These are phyloP conservation scores for Hemileccinum impolitum DNA, from an alignment of 768 basidiomycete species.

Conservation along the genomic window DNA sequence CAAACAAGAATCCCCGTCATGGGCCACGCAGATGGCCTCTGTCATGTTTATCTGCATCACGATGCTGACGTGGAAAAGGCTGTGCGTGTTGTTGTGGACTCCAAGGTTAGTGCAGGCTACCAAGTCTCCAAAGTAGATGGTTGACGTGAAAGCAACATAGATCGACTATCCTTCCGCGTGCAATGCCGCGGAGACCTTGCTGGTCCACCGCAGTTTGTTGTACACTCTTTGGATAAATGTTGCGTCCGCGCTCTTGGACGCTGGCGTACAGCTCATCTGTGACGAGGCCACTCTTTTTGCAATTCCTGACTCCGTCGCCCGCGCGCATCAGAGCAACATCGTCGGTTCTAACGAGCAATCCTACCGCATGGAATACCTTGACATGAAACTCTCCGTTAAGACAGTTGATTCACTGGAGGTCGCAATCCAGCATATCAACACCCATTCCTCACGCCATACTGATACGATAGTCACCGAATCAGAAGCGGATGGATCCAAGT, in stretches of 20 bases:
- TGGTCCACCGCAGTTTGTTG: conserved; percentile 76
- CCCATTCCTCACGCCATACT: conserved; percentile 93
- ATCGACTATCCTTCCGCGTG: conserved; percentile 94
- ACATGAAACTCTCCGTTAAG: conserved; percentile 78
- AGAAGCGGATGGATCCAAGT: conserved; percentile 57
- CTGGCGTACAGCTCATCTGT: conserved; percentile 76
- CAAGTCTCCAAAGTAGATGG: neutral
- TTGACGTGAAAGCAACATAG: conserved; percentile 38
- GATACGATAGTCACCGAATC: conserved; percentile 90
- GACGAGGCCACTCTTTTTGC: conserved; percentile 62
- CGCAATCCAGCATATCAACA: conserved; percentile 89
- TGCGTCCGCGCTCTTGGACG: conserved; percentile 64
- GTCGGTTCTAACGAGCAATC: conserved; percentile 57
- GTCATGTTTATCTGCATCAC: conserved; percentile 86
- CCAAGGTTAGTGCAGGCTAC: conserved; percentile 60
- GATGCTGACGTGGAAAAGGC: conserved; percentile 78
- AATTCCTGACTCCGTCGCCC: conserved; percentile 39
- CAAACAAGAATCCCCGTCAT: conserved; percentile 93
- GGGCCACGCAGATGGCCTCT: conserved; percentile 98
- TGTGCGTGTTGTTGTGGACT: conserved; percentile 77
- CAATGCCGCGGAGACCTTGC: conserved; percentile 86
- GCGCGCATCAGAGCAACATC: conserved; percentile 40
- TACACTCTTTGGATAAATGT: conserved; percentile 78
- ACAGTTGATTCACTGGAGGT: conserved; percentile 63
- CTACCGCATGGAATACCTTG: conserved; percentile 87